Conservation (phyloP, 441 rosid species). For the Aquilaria agallochum region DNA sequence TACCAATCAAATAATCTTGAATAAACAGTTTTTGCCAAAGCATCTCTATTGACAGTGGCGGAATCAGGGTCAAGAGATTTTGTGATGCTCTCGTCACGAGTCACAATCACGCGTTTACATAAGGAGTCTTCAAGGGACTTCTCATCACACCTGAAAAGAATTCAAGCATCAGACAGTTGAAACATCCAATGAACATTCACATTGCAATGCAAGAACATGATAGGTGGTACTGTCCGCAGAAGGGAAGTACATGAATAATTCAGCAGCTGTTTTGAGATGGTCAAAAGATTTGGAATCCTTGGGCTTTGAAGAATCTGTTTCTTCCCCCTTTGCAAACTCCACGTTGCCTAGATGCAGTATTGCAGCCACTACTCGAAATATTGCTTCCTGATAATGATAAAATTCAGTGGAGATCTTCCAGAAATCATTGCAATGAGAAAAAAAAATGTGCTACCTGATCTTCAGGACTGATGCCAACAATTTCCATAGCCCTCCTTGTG, state of each 20-base stretch:
- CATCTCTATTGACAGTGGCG: slow-evolving; percentile 77
- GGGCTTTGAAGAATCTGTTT: slow-evolving; percentile 71
- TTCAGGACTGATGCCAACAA: slow-evolving; percentile 72
- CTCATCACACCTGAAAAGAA: slow-evolving; percentile 61
- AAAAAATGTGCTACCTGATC: slow-evolving; percentile 62
- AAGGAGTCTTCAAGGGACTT: slow-evolving; percentile 82
- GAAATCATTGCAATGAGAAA: slow-evolving; percentile 6
- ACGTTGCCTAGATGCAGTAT: slow-evolving; percentile 86
- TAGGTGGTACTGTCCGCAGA: slow-evolving; percentile 4
- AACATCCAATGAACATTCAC: not conserved
- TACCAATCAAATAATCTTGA: slow-evolving; percentile 88
- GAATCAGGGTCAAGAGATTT: slow-evolving; percentile 83
- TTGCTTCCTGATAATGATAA: slow-evolving; percentile 49
- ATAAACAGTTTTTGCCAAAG: slow-evolving; percentile 82
- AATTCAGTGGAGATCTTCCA: not conserved
- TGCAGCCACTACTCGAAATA: slow-evolving; percentile 85
- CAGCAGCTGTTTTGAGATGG: slow-evolving; percentile 78
- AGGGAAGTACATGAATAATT: slow-evolving; percentile 63
- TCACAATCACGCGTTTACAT: slow-evolving; percentile 84
- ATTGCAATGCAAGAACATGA: slow-evolving; percentile 10
- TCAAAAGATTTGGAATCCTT: slow-evolving; percentile 76
- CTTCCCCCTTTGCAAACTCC: slow-evolving; percentile 80
- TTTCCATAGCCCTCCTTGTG: slow-evolving; percentile 87
- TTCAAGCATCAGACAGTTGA: slow-evolving; percentile 18
- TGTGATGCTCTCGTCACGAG: slow-evolving; percentile 78